A percentile compares a stretch with the other conserved stretches of the same genome.
These are phyloP conservation scores for Tritrichomonas foetus DNA, from an alignment of 208 protist genomes.

Conservation along the genomic window DNA sequence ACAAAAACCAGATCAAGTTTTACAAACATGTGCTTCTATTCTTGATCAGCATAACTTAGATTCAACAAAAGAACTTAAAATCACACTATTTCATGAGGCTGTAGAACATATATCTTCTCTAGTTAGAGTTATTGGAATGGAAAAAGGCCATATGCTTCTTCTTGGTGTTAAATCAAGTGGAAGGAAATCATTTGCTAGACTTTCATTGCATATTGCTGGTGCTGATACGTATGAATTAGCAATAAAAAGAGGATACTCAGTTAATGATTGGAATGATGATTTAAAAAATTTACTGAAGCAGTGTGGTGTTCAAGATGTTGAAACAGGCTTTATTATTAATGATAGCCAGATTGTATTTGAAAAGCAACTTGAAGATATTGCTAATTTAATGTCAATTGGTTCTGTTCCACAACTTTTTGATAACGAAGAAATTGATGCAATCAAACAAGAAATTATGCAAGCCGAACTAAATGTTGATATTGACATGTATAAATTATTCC, in stretches of 20 bases:
- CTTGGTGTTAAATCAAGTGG: slow-evolving; percentile 88
- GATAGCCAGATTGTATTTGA: slow-evolving; percentile 87
- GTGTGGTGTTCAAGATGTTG: slow-evolving; percentile 78
- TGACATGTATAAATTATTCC: slow-evolving; percentile 78
- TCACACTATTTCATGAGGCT: slow-evolving; percentile 88
- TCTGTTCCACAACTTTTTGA: slow-evolving; percentile 65
- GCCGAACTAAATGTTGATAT: slow-evolving; percentile 68
- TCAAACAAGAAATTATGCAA: slow-evolving; percentile 47
- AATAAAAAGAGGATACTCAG: slow-evolving; percentile 79
- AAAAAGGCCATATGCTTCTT: slow-evolving; percentile 82
- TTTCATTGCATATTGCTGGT: slow-evolving; percentile 79
- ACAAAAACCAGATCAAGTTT: slow-evolving; percentile 28
- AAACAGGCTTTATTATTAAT: slow-evolving; percentile 82
- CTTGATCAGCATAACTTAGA: slow-evolving; percentile 44
- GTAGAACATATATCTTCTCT: slow-evolving; percentile 87
- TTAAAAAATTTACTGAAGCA: slow-evolving; percentile 75
- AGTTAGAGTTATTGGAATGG: slow-evolving; percentile 79
- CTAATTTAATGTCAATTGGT: slow-evolving; percentile 85
- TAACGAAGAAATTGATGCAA: slow-evolving; percentile 52
- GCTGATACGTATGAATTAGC: slow-evolving; percentile 78
- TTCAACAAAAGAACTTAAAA: slow-evolving; percentile 53
- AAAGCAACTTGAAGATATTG: slow-evolving; percentile 90
- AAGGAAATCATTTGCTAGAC: slow-evolving; percentile 76
- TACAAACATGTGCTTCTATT: not conserved
- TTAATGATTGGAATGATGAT: slow-evolving; percentile 85